These are phyloP conservation scores for Sugiyamaella neomexicana DNA, from an alignment of 1,139 yeast genomes.

Conservation along the genomic window DNA sequence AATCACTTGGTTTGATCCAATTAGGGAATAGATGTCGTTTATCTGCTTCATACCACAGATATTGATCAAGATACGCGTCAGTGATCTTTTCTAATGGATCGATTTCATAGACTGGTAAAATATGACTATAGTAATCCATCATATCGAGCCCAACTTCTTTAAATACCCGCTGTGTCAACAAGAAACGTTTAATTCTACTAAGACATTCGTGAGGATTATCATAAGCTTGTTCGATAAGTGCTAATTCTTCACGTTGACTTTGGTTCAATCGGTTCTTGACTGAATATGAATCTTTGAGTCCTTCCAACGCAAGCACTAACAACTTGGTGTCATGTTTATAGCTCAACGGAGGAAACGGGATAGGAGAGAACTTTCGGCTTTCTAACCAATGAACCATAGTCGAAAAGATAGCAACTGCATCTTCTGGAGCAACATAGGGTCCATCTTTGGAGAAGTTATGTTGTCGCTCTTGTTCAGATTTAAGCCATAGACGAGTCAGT, in stretches of 20 bases:
- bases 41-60: constrained; percentile 94
- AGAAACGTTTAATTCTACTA: constrained; percentile 75
- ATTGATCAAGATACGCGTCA: constrained; percentile 94
- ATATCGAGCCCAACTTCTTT: constrained; percentile 85
- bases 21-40: constrained; percentile 85
- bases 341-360: constrained; percentile 90
- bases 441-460: constrained; percentile 78
- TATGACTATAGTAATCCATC: constrained; percentile 87
- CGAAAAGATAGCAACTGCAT: constrained; percentile 82
- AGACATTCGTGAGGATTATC: constrained; percentile 95
- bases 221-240: constrained; percentile 92
- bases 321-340: constrained; percentile 93
- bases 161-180: constrained; percentile 87
- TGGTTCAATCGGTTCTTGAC: constrained; percentile 86
- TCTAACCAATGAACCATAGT: constrained; percentile 95
- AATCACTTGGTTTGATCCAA: constrained; percentile 95
- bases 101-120: constrained; percentile 81
- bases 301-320: constrained; percentile 83
- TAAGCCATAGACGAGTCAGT: constrained; percentile 87
- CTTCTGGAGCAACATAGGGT: constrained; percentile 81
- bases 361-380: constrained; percentile 76
- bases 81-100: constrained; percentile 95
- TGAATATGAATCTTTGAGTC: constrained; percentile 75
- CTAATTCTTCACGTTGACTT: constrained; percentile 86
- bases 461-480: constrained; percentile 89